Evolutionary conservation across 345 rosid species (phyloP), one percentile per base, ranked within the genome.

Genomic region (Boechera divaricarpa): DNA sequence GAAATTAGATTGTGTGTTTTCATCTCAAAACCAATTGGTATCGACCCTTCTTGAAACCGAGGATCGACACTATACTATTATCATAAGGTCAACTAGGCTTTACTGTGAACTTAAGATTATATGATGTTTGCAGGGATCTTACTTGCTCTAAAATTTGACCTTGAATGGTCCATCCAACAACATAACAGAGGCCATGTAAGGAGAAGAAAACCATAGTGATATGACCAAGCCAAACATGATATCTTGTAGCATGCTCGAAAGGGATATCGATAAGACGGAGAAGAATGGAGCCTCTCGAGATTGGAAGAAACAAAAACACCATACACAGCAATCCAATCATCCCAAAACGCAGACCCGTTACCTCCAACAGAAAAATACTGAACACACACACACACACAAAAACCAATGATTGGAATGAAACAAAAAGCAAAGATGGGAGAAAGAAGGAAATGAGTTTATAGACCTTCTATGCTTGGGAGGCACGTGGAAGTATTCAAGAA

Each of bases 211-310:
- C 47, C 97, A 94, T 86, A 42, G 97, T 89, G 33, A 89, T 83
- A 86, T 92, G 91, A 48, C 97, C 98, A 78, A 94, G 81, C 98
- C 98, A 94, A 31, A 91, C 90, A 77, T 94, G 98, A 75, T 94
- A 94, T 81, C 80, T 82, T 18, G 93, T 87, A 12, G 97, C 98
- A 77, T 92, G 97, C 81, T 92, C 97, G 52, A 94, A 90, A 9
- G 97, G 97, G 83, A 94, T 86, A 70, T 92, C 91, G 32, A 88
- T 59, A 29, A 92, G 78, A 36, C 92, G 95, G 24, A 94, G 97
- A 64, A 94, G 90, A 77, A 89, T 65, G 1, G 98, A 94, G 55
- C 98, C 97, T 82, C 97, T 87, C 6, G 97, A 79, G 67, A 94
- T 59, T 11, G 97, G 98, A 54, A 92, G 91, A 77, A 94, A 94